Evolutionary conservation across 441 rosid genomes (phyloP).

Genomic region (Populus hybrid): DNA sequence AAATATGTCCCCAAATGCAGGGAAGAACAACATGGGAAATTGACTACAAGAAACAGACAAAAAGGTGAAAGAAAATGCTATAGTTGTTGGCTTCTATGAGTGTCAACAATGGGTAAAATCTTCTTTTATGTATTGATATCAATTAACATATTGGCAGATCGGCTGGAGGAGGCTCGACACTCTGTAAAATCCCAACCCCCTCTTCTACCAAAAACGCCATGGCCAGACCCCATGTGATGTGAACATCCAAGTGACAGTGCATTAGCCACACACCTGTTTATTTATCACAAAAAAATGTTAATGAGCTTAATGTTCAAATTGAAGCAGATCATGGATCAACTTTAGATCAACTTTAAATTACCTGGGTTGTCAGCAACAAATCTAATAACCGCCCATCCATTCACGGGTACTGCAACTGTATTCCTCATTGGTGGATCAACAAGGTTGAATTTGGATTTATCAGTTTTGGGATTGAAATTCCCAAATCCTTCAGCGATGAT

Average conservation of each 20-base stretch:
- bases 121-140: background rate
- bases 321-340: too few species aligned
- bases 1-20: conserved; percentile 22
- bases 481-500: conserved; percentile 82
- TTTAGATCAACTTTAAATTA: conserved; percentile 8
- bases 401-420: conserved; percentile 69
- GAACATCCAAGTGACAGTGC: conserved; percentile 72
- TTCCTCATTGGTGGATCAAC: conserved; percentile 89
- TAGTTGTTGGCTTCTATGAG: background rate
- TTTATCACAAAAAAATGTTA: background rate
- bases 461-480: conserved; percentile 60
- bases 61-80: background rate
- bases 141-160: conserved; percentile 68
- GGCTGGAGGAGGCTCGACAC: conserved; percentile 59
- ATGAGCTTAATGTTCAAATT: background rate
- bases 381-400: conserved; percentile 91
- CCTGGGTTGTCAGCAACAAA: conserved; percentile 94
- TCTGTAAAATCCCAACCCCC: conserved; percentile 56
- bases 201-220: conserved; percentile 84
- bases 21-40: conserved; percentile 11
- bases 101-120: background rate
- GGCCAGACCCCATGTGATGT: conserved; percentile 84
- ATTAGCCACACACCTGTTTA: conserved; percentile 41
- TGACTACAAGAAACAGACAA: background rate
- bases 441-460: conserved; percentile 67